A percentile compares a stretch with the other conserved stretches of the same genome.
phyloP scores from a whole-genome alignment of 805 yeast genomes.

The Wickerhamiella domercqiae region DNA sequence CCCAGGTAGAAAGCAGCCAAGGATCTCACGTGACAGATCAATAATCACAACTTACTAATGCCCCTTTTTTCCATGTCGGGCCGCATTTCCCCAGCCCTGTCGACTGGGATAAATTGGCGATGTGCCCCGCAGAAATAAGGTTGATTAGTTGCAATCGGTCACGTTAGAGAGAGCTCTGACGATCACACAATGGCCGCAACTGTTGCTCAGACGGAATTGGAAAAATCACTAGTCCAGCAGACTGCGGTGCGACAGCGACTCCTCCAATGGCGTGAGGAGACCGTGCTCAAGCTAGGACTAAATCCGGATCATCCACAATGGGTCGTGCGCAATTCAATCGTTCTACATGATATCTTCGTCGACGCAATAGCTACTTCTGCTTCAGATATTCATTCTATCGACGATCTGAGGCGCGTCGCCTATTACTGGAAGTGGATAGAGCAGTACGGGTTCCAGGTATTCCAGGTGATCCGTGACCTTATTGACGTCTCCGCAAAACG shows the following conservation, averaged over 20 bases:
- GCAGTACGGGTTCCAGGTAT: conserved; percentile 19
- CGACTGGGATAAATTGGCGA: too few species aligned
- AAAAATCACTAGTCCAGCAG: too few species aligned
- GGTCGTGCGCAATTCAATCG: conserved; percentile 19
- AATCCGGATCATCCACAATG: conserved; percentile 15
- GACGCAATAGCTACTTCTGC: conserved; percentile 20
- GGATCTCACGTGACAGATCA: too few species aligned
- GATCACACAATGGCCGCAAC: too few species aligned
- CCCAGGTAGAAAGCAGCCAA: too few species aligned
- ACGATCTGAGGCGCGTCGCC: conserved; percentile 17
- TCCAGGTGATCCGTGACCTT: conserved; percentile 14
- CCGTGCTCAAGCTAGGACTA: conserved; percentile 14
- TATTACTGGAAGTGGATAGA: conserved; percentile 22
- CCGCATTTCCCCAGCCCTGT: too few species aligned
- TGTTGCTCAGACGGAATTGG: too few species aligned
- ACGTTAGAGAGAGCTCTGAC: too few species aligned
- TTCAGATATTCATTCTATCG: conserved; percentile 13
- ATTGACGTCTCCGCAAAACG: conserved; percentile 15
- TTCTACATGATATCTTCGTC: conserved; percentile 21
- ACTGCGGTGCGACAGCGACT: conserved; percentile 5
- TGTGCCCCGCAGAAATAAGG: too few species aligned
- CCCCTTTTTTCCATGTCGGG: too few species aligned
- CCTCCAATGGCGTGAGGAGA: conserved; percentile 13
- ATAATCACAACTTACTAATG: too few species aligned
- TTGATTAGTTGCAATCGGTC: too few species aligned